These are phyloP conservation scores for Phytophthora colocasiae DNA, from an alignment of 352 stramenopile species.

Conservation along the genomic window DNA sequence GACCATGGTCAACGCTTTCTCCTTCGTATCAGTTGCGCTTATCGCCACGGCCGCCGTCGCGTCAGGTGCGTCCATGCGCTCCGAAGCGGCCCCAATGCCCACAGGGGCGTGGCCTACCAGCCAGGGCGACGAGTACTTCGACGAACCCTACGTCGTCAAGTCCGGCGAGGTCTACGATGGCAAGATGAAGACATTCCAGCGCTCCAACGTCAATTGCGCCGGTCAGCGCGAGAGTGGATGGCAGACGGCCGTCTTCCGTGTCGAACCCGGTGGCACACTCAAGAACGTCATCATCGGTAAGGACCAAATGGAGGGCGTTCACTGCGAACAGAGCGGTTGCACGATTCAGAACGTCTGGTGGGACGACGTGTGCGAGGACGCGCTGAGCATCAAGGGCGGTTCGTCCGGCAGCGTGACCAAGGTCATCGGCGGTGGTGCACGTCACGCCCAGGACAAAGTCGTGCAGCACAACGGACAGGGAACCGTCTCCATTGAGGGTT, in stretches of 20 bases:
- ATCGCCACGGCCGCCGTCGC: slow-evolving; percentile 18
- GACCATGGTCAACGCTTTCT: slow-evolving; percentile 38
- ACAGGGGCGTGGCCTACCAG: slow-evolving; percentile 26
- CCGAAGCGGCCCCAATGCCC: slow-evolving; percentile 32
- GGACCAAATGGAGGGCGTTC: slow-evolving; percentile 38
- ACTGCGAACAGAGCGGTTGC: slow-evolving; percentile 32
- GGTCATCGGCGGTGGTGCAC: slow-evolving; percentile 38
- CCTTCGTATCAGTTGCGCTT: slow-evolving; percentile 16
- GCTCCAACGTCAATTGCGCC: slow-evolving; percentile 47
- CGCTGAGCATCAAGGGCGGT: slow-evolving; percentile 49
- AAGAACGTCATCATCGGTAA: slow-evolving; percentile 64
- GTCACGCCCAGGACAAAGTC: slow-evolving; percentile 27
- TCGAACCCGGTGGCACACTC: slow-evolving; percentile 46
- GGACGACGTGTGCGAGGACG: slow-evolving; percentile 49
- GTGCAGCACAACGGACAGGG: slow-evolving; percentile 32
- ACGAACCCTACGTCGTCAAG: slow-evolving; percentile 40
- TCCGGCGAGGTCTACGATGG: slow-evolving; percentile 43
- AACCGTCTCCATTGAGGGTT: slow-evolving; percentile 30
- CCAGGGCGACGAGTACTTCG: slow-evolving; percentile 32
- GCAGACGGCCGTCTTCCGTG: slow-evolving; percentile 46
- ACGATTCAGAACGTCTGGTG: slow-evolving; percentile 35
- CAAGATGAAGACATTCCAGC: slow-evolving; percentile 34
- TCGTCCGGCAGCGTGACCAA: slow-evolving; percentile 36
- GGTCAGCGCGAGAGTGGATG: slow-evolving; percentile 43
- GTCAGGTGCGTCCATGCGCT: slow-evolving; percentile 30